Base-by-base conservation (phyloP, 768 basidiomycete genomes). In the Russula sp. region DNA sequence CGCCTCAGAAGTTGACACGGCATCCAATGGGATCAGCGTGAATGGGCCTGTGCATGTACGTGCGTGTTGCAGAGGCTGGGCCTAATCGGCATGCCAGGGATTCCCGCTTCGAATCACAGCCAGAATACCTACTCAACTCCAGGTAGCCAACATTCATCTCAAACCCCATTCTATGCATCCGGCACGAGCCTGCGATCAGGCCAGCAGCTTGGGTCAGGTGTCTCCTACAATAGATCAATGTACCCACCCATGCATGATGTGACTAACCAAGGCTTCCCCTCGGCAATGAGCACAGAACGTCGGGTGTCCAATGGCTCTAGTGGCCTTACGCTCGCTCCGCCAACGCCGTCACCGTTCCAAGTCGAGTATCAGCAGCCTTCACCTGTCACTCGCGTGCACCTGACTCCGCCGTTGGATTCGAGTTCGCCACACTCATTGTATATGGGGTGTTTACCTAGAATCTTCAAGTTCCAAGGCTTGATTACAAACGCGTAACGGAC, bases 51-150 rank as follows among this genome's bases (percentile, higher is more conserved):
- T 1, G 83, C 81, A 67, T 84, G 75, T 6, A 87, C 83, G n/a
- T n/a, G n/a, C n/a, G n/a, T n/a, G n/a, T n/a, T n/a, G n/a, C n/a
- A n/a, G n/a, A n/a, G n/a, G 38, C 57, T 68, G 3, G 73, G 46
- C 65, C 41, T 70, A 20, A 53, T 75, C 10, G 75, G 74, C 50
- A 73, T 93, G 83, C 89, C 90, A 20, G 89, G 89, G 18, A 78
- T 93, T 36, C 74, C 83, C 35, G 20, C 56, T 14, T 47, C 51
- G n/a, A n/a, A 29, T 25, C 35, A 51, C 29, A 43, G 16, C 14
- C 36, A 60, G n/a, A 51, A 49, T 55, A 25, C 42, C 35, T 66
- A 58, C 34, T 13, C 64, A 13, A 43, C 34, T 36, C 11, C 29
- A 34, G 36, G 47, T 43, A n/a, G 22, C 18, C 66, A 66, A 10